Evolutionary conservation across 345 rosid species (phyloP).

Genomic region (Citrus reticulata): DNA sequence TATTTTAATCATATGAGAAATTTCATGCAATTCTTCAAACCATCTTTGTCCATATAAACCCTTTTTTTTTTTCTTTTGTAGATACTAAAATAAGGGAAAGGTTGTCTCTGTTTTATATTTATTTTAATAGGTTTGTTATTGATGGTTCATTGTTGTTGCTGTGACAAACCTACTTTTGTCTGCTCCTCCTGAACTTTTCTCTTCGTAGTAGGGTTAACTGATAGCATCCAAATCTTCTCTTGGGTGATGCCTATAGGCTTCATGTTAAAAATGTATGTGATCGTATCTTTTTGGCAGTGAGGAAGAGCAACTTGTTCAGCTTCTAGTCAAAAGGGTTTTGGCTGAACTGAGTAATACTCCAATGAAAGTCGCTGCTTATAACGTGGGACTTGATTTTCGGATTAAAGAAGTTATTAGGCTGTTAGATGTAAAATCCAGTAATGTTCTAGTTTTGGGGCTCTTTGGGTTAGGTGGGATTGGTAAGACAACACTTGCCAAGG

Average conservation of each 20-base stretch:
- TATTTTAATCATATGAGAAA: neutral
- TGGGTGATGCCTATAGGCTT: neutral
- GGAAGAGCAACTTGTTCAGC: conserved; percentile 20
- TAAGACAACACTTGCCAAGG: conserved; percentile 43
- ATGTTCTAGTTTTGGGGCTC: conserved; percentile 26
- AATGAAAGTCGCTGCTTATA: conserved; percentile 32
- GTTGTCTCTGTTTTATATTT: neutral
- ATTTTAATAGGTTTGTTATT: neutral
- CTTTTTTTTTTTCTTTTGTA: no score
- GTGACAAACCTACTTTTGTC: no score
- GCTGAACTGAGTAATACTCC: conserved; percentile 49
- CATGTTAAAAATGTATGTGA: neutral
- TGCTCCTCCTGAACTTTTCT: neutral
- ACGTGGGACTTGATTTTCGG: conserved; percentile 39
- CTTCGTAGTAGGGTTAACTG: neutral
- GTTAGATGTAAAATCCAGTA: conserved; percentile 16
- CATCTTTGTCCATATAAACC: neutral
- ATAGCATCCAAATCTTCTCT: neutral
- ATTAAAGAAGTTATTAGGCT: conserved; percentile 13
- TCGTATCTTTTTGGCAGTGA: conserved; percentile 15
- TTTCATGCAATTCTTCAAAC: neutral
- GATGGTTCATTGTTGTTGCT: neutral
- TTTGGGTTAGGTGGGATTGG: conserved; percentile 44
- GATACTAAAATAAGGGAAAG: neutral
- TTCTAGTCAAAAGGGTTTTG: conserved; percentile 39